Base-by-base conservation (phyloP, 139 green algal genomes). In the Chlorella sp. region DNA sequence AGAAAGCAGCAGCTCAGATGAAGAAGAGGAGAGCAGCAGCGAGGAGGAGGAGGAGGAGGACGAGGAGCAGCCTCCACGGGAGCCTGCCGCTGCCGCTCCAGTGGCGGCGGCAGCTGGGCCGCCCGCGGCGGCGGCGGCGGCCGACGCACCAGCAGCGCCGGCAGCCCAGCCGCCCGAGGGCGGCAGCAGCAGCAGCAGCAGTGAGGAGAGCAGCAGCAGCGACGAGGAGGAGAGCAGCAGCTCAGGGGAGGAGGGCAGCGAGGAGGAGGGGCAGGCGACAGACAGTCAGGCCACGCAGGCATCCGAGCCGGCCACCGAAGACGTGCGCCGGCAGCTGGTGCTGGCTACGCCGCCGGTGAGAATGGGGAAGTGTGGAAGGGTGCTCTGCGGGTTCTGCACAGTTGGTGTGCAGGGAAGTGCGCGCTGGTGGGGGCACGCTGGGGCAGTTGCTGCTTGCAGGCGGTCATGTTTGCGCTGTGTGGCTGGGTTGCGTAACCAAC, bases 241-340 rank as follows among this genome's bases (percentile, higher is more conserved):
- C 28, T 26, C 36, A 36, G 70, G 46, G n/a, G 67, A 73, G 34
- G 67, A 46, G 34, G 67, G 68, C 72, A 14, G 22, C 41, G 72
- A 62, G 41, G 74, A 44, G 48, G 48, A 80, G n/a, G 73, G 7
- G 30, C 32, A 48, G 32, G 44, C 51, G 70, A 30, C 40, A 40
- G 77, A 83, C 40, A 83, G 77, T 40, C 28, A 83, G 40, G 56
- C 36, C 20, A 83, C 77, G 6, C 7, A n/a, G 3, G 40, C 60
- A 43, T 60, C 26, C 17, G 54, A 56, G 58, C 56, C 14, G 16
- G 32, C 46, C 32, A 67, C 26, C 9, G 77, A 24, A 16, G 41
- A 48, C 20, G 77, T 83, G 58, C 77, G 77, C 28, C 77, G 77
- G 36, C 60, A 83, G 77, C 77, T 83, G 77, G 51, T 83, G 77